Percentiles rank a stretch among this genome's conserved stretches.
Conservation (phyloP, 164 flowering plant genomes). For the Magnolia officinalis region DNA sequence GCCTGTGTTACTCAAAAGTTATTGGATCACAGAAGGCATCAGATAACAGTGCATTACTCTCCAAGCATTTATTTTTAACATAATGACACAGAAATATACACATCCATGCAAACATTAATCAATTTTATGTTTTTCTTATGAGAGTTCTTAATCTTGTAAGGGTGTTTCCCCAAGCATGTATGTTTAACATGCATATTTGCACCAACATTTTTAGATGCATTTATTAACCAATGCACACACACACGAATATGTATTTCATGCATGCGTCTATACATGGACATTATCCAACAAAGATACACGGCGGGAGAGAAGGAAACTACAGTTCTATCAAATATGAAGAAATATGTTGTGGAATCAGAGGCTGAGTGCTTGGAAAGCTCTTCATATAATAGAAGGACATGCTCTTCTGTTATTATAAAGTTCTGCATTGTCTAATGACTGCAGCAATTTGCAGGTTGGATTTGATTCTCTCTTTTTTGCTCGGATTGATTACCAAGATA, state of each 20-base stretch:
- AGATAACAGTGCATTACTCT: neutral
- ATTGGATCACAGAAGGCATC: neutral
- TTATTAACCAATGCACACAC: neutral
- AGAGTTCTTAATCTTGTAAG: neutral
- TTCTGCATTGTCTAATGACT: neutral
- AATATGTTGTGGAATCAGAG: neutral
- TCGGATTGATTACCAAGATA: constrained; percentile 92
- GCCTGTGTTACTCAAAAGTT: neutral
- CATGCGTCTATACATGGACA: neutral
- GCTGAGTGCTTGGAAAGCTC: neutral
- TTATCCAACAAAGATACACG: neutral
- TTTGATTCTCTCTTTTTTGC: constrained; percentile 86
- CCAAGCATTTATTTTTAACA: neutral
- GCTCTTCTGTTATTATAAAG: neutral
- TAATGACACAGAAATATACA: neutral
- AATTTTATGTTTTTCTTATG: neutral
- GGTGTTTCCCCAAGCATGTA: neutral
- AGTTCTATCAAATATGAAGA: neutral
- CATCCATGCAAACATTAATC: neutral
- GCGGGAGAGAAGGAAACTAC: neutral
- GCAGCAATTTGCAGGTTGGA: constrained; percentile 48
- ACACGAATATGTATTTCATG: neutral
- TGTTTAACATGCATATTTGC: neutral
- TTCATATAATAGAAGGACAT: neutral
- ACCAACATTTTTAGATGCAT: neutral